phyloP scores from a whole-genome alignment of 2,329 filamentous ascomycete species.

The Hypoxylon sp. region DNA sequence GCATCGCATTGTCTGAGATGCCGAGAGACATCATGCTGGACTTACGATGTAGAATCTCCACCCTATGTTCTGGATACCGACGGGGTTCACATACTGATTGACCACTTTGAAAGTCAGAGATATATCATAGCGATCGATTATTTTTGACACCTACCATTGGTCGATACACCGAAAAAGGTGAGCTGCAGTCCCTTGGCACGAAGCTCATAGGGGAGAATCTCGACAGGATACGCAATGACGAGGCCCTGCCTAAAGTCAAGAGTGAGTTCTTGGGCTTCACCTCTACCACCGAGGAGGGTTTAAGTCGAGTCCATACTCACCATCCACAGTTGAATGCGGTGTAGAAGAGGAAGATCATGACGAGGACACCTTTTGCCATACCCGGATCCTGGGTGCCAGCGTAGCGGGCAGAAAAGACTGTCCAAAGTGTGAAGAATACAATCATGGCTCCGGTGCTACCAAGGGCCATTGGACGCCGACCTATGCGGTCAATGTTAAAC shows the following conservation, averaged over 20 bases:
- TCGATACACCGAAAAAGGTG: slow-evolving; percentile 53
- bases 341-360: slow-evolving; percentile 21
- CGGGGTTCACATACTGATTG: slow-evolving; percentile 56
- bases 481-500: slow-evolving; percentile 60
- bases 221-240: slow-evolving; percentile 61
- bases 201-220: slow-evolving; percentile 58
- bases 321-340: slow-evolving; percentile 19
- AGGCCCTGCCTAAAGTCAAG: slow-evolving; percentile 49
- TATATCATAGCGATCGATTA: not conserved
- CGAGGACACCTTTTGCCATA: slow-evolving; percentile 18
- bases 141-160: not conserved
- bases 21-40: slow-evolving; percentile 7
- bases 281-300: slow-evolving; percentile 60
- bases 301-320: slow-evolving; percentile 38
- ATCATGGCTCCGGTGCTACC: slow-evolving; percentile 14
- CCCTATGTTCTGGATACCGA: slow-evolving; percentile 55
- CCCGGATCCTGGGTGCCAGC: slow-evolving; percentile 14
- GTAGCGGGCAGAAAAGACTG: slow-evolving; percentile 12
- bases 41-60: slow-evolving; percentile 59
- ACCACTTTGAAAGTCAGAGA: slow-evolving; percentile 54
- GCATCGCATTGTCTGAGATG: not conserved
- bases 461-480: slow-evolving; percentile 50
- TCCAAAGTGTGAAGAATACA: slow-evolving; percentile 15
- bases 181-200: slow-evolving; percentile 60
- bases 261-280: not conserved